These are phyloP conservation scores for Mallotus repandus DNA, from an alignment of 441 rosid species.

Conservation along the genomic window DNA sequence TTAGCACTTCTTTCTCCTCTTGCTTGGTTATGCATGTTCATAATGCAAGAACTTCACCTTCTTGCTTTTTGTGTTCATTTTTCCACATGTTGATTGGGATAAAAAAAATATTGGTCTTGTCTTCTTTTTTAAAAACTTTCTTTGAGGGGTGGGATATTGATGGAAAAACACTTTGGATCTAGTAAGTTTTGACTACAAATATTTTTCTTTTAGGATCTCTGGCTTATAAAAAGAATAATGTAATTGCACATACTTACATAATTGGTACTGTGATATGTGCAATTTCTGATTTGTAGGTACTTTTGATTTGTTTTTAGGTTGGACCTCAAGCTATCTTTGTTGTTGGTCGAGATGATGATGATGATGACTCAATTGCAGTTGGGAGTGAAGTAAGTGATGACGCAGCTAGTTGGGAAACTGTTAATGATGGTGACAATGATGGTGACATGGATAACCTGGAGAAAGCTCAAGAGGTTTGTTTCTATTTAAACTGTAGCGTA, in stretches of 20 bases:
- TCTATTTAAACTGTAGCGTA: slow-evolving; percentile 26
- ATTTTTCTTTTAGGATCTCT: neutral
- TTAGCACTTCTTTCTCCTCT: neutral
- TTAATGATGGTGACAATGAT: slow-evolving; percentile 74
- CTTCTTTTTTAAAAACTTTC: too few species aligned
- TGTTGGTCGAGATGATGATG: slow-evolving; percentile 93
- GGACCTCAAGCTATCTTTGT: slow-evolving; percentile 98
- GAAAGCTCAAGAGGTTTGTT: slow-evolving; percentile 71
- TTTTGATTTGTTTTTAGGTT: slow-evolving; percentile 54
- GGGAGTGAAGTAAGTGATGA: slow-evolving; percentile 88
- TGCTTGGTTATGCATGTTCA: neutral
- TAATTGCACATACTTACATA: neutral
- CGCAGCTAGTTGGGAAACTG: slow-evolving; percentile 98
- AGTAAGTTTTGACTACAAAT: neutral
- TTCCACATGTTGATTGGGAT: neutral
- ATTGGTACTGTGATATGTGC: neutral
- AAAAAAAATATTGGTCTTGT: neutral
- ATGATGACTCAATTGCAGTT: slow-evolving; percentile 63
- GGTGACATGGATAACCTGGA: slow-evolving; percentile 65
- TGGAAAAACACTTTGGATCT: neutral
- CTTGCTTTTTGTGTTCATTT: neutral
- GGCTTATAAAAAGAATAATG: neutral
- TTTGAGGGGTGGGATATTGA: neutral
- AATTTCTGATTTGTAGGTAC: slow-evolving; percentile 21
- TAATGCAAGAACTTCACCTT: neutral